Base-by-base conservation (phyloP, 2,329 filamentous ascomycete genomes). In the Colletotrichum eleusines region DNA sequence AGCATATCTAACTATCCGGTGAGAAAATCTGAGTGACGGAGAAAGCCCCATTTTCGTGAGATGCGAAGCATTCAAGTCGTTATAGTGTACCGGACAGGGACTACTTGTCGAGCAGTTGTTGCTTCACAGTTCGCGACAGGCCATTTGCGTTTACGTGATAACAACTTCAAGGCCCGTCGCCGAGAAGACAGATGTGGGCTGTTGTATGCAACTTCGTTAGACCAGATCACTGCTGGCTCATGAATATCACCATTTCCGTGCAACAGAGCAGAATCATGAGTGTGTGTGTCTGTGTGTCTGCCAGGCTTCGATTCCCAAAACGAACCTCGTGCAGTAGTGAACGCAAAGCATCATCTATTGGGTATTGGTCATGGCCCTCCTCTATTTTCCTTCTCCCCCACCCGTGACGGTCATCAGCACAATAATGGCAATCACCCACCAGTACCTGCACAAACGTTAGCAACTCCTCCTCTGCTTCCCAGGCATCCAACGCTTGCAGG, bases 391-490 rank as follows among this genome's bases (percentile, higher is more conserved):
- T 14, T 83, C 84, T 38, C 85, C 87, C 63, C 88, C 85, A 55
- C 85, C 84, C 60, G 85, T 82, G 73, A 90, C 75, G 8, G 88
- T 77, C 73, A 92, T 77, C 59, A 91, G 75, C 35, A 85, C 81
- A 33, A 84, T 84, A 35, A 88, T 83, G 26, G 81, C 85, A 79
- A 90, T 80, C 74, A 89, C 78, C 89, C 89, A 92, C 90, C 90
- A 92, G 78, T 92, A 92, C 79, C 89, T 90, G 74, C 62, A 66
- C 48, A 33, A 57, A 66, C 33, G 77, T 84, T 78, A 86, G 82
- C 76, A 77, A 57, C 50, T 23, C 46, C 3, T 55, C 11, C 14
- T 11, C 53, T 40, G 6, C 11, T 35, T 5, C 20, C 51, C 20
- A 18, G 28, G 42, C 23, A 18, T 55, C 35, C 57, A 38, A 5